Percentiles rank a stretch among this genome's conserved stretches.
These are phyloP conservation scores for Kodamaea neixiangensis DNA, from an alignment of 805 yeast species.

Conservation along the genomic window DNA sequence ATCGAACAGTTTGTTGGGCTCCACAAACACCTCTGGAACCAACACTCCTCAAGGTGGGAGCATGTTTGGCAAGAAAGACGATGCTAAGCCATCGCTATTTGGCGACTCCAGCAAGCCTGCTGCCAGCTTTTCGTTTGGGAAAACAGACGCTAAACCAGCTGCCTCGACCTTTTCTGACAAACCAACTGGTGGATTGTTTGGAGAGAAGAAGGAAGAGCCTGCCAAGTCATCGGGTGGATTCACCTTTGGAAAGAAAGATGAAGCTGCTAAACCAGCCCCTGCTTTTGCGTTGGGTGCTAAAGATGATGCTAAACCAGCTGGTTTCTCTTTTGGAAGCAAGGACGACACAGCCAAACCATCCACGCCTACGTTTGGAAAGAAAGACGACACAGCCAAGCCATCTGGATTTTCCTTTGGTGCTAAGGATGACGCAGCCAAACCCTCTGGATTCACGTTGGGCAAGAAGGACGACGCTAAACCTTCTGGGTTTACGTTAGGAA, in stretches of 20 bases:
- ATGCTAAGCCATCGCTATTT: not conserved
- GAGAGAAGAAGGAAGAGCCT: slow-evolving; percentile 7
- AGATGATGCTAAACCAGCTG: slow-evolving; percentile 12
- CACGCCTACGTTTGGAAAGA: slow-evolving; percentile 9
- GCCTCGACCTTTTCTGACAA: slow-evolving; percentile 7
- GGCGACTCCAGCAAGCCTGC: slow-evolving; percentile 6
- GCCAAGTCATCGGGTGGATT: slow-evolving; percentile 3
- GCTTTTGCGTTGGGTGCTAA: slow-evolving; percentile 11
- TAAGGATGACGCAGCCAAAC: slow-evolving; percentile 7
- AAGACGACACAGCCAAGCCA: slow-evolving; percentile 12
- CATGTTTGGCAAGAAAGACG: slow-evolving; percentile 11
- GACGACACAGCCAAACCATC: slow-evolving; percentile 8
- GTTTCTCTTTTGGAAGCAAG: slow-evolving; percentile 22
- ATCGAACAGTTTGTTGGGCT: not conserved
- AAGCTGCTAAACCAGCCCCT: not conserved
- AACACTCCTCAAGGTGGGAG: not conserved
- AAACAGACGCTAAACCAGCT: not conserved
- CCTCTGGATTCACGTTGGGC: slow-evolving; percentile 10
- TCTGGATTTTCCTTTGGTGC: slow-evolving; percentile 11
- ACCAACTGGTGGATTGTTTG: slow-evolving; percentile 14
- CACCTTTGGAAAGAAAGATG: not conserved
- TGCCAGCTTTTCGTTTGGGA: slow-evolving; percentile 12
- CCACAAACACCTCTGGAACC: not conserved
- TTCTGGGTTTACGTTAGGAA: not conserved
- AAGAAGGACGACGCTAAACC: slow-evolving; percentile 5